phyloP scores from a whole-genome alignment of 306 rosid species.

The Lathyrus tuberosus region DNA sequence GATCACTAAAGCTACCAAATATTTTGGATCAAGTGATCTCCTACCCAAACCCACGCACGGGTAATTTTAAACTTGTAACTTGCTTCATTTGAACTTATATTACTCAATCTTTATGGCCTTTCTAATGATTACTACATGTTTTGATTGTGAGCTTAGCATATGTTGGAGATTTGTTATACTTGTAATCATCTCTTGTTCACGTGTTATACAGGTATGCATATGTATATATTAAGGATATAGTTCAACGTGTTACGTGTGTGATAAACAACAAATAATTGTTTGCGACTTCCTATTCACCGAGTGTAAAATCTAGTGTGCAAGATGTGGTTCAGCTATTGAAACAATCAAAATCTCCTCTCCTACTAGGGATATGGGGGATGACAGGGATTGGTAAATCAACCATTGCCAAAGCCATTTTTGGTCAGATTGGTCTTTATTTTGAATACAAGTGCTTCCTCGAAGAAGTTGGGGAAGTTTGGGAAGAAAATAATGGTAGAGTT shows the following conservation, averaged over 20 bases:
- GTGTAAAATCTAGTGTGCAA: neutral
- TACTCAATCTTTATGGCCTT: neutral
- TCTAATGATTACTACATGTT: neutral
- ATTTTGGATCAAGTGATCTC: neutral
- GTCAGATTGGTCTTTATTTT: neutral
- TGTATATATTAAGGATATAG: neutral
- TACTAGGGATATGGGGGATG: slow-evolving; percentile 39
- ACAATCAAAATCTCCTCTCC: neutral
- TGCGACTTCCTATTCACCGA: too few relatives aligned
- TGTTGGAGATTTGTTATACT: neutral
- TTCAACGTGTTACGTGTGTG: neutral
- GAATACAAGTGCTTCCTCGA: slow-evolving; percentile 1
- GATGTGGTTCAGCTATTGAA: neutral
- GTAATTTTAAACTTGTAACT: neutral
- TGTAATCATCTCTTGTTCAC: neutral
- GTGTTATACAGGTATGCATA: neutral
- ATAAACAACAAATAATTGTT: neutral
- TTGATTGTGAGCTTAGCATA: neutral
- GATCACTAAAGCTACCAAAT: neutral
- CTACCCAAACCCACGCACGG: neutral
- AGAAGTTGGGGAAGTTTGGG: slow-evolving; percentile 6
- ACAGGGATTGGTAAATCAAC: slow-evolving; percentile 9
- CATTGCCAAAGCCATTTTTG: neutral
- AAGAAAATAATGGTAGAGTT: neutral
- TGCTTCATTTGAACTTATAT: neutral